Percentiles rank a stretch among this genome's conserved stretches.
phyloP scores from a whole-genome alignment of 1,284 basidiomycete genomes.

The Fomitopsis betulina region DNA sequence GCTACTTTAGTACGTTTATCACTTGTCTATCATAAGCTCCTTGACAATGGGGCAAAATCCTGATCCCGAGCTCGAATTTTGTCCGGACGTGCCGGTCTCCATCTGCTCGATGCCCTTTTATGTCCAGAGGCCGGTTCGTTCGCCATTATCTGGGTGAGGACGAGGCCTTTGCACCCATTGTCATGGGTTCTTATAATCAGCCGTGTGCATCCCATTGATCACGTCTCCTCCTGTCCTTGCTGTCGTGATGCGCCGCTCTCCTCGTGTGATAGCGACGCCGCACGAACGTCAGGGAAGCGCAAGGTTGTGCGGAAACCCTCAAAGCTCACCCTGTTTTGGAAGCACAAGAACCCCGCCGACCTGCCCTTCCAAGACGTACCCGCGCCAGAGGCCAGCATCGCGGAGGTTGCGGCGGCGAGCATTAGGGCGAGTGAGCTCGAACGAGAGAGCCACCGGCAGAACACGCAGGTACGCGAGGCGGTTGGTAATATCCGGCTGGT shows the following conservation, averaged over 20 bases:
- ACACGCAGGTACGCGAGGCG: conserved; percentile 2
- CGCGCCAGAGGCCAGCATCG: not conserved
- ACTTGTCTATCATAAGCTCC: not conserved
- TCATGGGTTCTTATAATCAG: no score
- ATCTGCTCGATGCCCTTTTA: no score
- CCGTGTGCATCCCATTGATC: not conserved
- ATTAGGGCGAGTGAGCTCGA: conserved; percentile 4
- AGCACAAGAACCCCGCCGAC: not conserved
- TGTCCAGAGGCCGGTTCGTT: no score
- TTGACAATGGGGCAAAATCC: no score
- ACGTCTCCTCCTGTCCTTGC: not conserved
- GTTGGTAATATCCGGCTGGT: not conserved
- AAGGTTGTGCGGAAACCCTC: not conserved
- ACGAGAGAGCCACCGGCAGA: not conserved
- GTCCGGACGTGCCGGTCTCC: no score
- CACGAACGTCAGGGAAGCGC: not conserved
- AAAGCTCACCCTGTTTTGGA: not conserved
- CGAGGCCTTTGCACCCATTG: no score
- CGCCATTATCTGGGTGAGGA: no score
- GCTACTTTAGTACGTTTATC: conserved; percentile 12
- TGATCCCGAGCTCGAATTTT: no score
- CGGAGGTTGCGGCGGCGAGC: not conserved
- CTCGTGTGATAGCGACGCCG: not conserved
- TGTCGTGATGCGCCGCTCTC: not conserved
- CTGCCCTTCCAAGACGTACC: conserved; percentile 3